Conservation (phyloP, 768 basidiomycete species). For the Hericium erinaceus region DNA sequence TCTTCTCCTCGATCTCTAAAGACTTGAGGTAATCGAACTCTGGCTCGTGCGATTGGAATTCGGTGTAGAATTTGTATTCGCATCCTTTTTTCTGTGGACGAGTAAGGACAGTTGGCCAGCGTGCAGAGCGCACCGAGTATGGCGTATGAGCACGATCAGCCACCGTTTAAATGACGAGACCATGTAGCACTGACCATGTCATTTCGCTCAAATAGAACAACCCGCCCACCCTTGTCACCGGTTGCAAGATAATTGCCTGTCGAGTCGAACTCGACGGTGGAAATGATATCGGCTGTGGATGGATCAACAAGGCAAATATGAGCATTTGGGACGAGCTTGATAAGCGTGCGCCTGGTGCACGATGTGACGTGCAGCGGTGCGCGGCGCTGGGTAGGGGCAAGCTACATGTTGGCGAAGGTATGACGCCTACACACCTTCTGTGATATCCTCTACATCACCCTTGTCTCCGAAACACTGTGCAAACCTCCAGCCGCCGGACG, state of each 20-base stretch:
- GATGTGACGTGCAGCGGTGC: slow-evolving; percentile 4
- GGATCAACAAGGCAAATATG: slow-evolving; percentile 6
- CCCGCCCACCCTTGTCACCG: slow-evolving; percentile 98
- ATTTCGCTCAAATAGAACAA: slow-evolving; percentile 97
- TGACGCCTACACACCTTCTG: slow-evolving; percentile 63
- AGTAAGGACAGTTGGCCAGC: background rate
- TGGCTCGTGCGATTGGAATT: slow-evolving; percentile 99
- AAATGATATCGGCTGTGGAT: slow-evolving; percentile 93
- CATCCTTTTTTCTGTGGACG: slow-evolving; percentile 88
- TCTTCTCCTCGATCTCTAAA: slow-evolving; percentile 99
- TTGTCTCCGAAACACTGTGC: slow-evolving; percentile 99
- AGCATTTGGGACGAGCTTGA: slow-evolving; percentile 2
- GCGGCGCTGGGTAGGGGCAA: slow-evolving; percentile 6
- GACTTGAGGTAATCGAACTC: slow-evolving; percentile 99
- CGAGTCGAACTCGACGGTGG: slow-evolving; percentile 98
- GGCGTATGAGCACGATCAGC: slow-evolving; percentile 1
- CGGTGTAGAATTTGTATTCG: slow-evolving; percentile 99
- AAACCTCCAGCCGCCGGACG: slow-evolving; percentile 90
- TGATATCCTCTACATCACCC: slow-evolving; percentile 98
- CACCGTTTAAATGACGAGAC: background rate
- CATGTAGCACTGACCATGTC: slow-evolving; percentile 61
- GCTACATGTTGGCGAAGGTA: background rate
- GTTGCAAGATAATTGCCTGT: slow-evolving; percentile 99
- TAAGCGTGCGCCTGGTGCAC: background rate
- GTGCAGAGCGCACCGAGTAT: slow-evolving; percentile 4